Evolutionary conservation across 768 basidiomycete genomes (phyloP).

Genomic region (Mycena filopes): DNA sequence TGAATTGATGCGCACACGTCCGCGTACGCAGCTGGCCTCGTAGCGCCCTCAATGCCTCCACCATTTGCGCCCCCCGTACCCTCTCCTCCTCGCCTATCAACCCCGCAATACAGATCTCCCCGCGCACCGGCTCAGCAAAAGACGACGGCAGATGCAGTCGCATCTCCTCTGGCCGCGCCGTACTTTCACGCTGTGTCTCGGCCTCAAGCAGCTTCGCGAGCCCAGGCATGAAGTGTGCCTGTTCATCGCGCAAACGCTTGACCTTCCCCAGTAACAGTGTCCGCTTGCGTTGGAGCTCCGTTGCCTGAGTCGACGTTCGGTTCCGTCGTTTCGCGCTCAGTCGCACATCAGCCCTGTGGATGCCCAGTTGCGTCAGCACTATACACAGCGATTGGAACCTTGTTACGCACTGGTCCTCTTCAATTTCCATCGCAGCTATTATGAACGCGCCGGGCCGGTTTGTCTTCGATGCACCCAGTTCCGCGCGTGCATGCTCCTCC

Average conservation of each 20-base stretch:
- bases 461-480: neutral
- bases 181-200: neutral
- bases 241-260: constrained; percentile 12
- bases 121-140: neutral
- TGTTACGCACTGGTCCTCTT: constrained; percentile 24
- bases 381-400: too few relatives aligned
- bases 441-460: constrained; percentile 26
- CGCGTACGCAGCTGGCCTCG: constrained; percentile 34
- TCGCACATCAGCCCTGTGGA: neutral
- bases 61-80: constrained; percentile 33
- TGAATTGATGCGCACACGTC: constrained; percentile 33
- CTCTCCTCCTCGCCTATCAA: constrained; percentile 34
- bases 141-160: constrained; percentile 36
- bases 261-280: neutral
- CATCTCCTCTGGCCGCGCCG: constrained; percentile 24
- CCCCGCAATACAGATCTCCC: constrained; percentile 23
- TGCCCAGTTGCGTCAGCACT: neutral
- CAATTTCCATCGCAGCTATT: constrained; percentile 26
- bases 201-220: neutral
- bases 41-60: constrained; percentile 27
- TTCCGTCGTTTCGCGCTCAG: neutral
- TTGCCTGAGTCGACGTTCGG: constrained; percentile 8
- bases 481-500: constrained; percentile 29
- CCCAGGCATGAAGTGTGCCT: constrained; percentile 18
- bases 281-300: constrained; percentile 4